Evolutionary conservation across 768 basidiomycete genomes (phyloP), one percentile per base, ranked within the genome.

Genomic region (Pleurotus tuoliensis): DNA sequence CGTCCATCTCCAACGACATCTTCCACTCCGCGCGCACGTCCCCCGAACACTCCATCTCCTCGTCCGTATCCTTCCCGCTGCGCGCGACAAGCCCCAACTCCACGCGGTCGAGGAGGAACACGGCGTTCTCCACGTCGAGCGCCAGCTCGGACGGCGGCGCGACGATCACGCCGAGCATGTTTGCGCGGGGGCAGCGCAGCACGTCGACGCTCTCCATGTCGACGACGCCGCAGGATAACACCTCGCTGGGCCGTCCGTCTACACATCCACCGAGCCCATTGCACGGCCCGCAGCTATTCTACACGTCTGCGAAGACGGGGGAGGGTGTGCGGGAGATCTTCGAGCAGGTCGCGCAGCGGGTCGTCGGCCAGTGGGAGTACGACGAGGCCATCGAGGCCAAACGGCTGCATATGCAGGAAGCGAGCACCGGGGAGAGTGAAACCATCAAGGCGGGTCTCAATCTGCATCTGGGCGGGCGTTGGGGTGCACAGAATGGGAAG

Each of bases 221-320:
- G 18, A 46, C 47, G 20, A 54, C 55, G n/a, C 54, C 56, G 5
- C 38, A 24, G 40, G 55, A 58, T 24, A 57, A 56, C 30, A 63
- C 64, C 24, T 66, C 64, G 11, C 63, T 68, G 4, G 43, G 61
- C 1, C 34, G 30, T 2, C 70, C 71, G 3, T 47, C 66, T 30
- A 63, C 66, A n/a, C 79, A 75, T 0, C 83, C 82, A 27, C 30
- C 30, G 9, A 8, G 30, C 8, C 30, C 30, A 30, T 30, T 8
- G 30, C 73, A 68, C 1, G 81, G 86, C 3, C 85, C 88, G 0
- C 81, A 76, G 66, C 70, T 91, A 9, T 89, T 91, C 68, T 86
- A 88, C 64, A 82, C 87, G 5, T 88, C 86, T 1, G 90, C 91
- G 2, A 90, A 90, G 69, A 90, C 87, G 4, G 90, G 91, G 0